These are phyloP conservation scores for Neoboletus magnificus DNA, from an alignment of 768 basidiomycete genomes.

Conservation along the genomic window DNA sequence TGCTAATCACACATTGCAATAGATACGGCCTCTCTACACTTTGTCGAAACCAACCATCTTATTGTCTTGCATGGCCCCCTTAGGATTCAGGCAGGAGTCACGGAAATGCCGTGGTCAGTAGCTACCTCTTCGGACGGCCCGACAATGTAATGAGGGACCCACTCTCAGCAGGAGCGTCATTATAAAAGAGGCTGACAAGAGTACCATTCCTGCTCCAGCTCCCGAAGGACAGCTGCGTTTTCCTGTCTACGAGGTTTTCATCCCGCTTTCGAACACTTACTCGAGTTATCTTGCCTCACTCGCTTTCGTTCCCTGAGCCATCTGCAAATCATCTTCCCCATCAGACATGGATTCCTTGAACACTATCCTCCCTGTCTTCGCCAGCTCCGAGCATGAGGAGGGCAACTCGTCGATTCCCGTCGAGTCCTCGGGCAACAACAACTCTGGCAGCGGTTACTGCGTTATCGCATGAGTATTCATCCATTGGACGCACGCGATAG, in stretches of 20 bases:
- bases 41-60: neutral
- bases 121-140: neutral
- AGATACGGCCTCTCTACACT: neutral
- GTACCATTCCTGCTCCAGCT: neutral
- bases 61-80: slow-evolving; percentile 21
- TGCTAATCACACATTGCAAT: slow-evolving; percentile 6
- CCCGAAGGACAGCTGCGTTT: neutral
- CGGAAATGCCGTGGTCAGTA: neutral
- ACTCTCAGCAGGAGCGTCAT: neutral
- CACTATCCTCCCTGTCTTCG: slow-evolving; percentile 15
- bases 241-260: neutral
- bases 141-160: neutral
- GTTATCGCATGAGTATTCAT: slow-evolving; percentile 17
- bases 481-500: neutral
- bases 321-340: neutral
- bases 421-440: slow-evolving; percentile 3
- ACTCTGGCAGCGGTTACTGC: slow-evolving; percentile 8
- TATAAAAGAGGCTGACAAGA: slow-evolving; percentile 18
- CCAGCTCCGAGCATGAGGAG: slow-evolving; percentile 4
- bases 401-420: slow-evolving; percentile 12
- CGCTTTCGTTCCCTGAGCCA: neutral
- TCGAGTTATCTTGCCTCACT: neutral
- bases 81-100: too few relatives aligned
- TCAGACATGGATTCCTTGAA: slow-evolving; percentile 23
- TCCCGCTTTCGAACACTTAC: neutral